Evolutionary conservation across 805 yeast species (phyloP).

Genomic region (Kuraishia hungarica): DNA sequence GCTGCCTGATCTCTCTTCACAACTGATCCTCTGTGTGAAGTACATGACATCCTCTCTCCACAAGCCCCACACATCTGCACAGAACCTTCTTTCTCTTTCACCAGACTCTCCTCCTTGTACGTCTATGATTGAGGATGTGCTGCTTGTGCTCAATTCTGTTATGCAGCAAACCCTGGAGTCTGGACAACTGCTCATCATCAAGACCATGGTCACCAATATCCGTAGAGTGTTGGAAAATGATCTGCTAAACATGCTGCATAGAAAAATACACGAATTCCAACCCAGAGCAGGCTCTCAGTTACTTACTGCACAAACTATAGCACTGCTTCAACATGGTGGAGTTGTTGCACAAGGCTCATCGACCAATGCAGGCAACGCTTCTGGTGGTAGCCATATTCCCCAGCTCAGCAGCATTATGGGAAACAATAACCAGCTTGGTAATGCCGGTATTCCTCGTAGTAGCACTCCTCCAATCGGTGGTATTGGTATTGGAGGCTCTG

Average conservation of each 20-base stretch:
- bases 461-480: slow-evolving; percentile 9
- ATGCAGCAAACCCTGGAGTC: slow-evolving; percentile 61
- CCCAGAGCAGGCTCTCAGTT: slow-evolving; percentile 26
- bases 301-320: slow-evolving; percentile 14
- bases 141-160: slow-evolving; percentile 62
- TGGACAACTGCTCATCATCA: slow-evolving; percentile 53
- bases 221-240: slow-evolving; percentile 56
- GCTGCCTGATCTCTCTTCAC: slow-evolving; percentile 46
- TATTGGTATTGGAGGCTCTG: slow-evolving; percentile 10
- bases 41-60: slow-evolving; percentile 13
- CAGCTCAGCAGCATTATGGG: slow-evolving; percentile 1
- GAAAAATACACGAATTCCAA: slow-evolving; percentile 34
- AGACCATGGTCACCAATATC: slow-evolving; percentile 45
- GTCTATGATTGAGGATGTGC: slow-evolving; percentile 80
- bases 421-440: slow-evolving; percentile 11
- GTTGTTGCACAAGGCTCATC: neutral
- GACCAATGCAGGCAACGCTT: neutral
- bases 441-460: slow-evolving; percentile 18
- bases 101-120: slow-evolving; percentile 64
- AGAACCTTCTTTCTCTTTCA: slow-evolving; percentile 16
- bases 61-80: slow-evolving; percentile 5
- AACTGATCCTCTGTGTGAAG: slow-evolving; percentile 19
- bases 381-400: neutral
- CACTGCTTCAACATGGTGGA: slow-evolving; percentile 8
- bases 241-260: slow-evolving; percentile 45